Percentiles rank a stretch among this genome's conserved stretches.
Evolutionary conservation across 306 rosid species (phyloP).

Genomic region (Spatholobus suberectus): DNA sequence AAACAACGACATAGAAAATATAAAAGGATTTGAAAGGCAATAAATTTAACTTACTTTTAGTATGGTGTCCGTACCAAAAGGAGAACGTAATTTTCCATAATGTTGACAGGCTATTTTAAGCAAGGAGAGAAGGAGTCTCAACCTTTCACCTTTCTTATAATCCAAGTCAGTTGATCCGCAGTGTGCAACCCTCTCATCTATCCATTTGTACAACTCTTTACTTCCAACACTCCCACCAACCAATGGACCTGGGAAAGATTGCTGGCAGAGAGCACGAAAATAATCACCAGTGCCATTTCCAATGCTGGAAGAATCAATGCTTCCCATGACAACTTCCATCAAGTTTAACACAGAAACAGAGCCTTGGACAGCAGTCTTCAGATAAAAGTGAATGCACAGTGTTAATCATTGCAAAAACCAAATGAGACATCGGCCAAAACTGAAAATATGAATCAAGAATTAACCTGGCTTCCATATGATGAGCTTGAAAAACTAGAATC

Average conservation of each 20-base stretch:
- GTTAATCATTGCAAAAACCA: conserved; percentile 45
- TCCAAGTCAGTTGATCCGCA: conserved; percentile 67
- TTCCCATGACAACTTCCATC: conserved; percentile 68
- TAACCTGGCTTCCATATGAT: conserved; percentile 73
- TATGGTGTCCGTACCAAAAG: conserved; percentile 75
- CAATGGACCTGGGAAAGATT: conserved; percentile 91
- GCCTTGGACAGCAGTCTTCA: conserved; percentile 66
- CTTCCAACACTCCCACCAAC: conserved; percentile 89
- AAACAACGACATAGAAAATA: conserved; percentile 15
- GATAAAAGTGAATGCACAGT: conserved; percentile 37
- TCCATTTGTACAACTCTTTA: conserved; percentile 86
- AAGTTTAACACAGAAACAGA: conserved; percentile 73
- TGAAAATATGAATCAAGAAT: conserved; percentile 37
- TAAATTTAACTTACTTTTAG: conserved; percentile 57
- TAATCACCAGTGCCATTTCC: conserved; percentile 57
- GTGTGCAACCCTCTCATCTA: conserved; percentile 79
- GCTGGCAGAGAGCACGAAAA: conserved; percentile 75
- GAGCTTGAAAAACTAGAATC: conserved; percentile 55
- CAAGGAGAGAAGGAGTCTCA: conserved; percentile 84
- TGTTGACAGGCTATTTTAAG: conserved; percentile 88
- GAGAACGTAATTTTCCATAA: conserved; percentile 93
- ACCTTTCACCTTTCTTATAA: conserved; percentile 65
- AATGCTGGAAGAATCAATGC: conserved; percentile 46
- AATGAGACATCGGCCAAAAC: conserved; percentile 30
- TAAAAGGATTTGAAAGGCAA: neutral